phyloP scores from a whole-genome alignment of 495 filamentous ascomycete species.

The Xylaria acuta region DNA sequence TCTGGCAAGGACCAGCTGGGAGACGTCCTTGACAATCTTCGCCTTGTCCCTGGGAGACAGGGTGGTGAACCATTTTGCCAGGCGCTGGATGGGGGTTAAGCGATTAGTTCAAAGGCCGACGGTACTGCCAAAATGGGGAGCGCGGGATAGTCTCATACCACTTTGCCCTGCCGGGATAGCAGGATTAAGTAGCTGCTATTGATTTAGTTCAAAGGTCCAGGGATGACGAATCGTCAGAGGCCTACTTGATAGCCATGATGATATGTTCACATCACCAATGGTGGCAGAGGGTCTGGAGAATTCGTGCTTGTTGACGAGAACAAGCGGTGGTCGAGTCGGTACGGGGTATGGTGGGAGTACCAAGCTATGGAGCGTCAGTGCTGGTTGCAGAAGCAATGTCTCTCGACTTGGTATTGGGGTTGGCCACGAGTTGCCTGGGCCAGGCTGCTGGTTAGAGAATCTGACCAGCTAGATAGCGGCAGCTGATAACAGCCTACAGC shows the following conservation, averaged over 20 bases:
- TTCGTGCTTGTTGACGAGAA: conserved; percentile 26
- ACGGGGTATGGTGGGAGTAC: background rate
- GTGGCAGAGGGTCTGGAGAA: conserved; percentile 27
- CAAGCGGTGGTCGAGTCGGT: background rate
- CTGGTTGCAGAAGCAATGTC: conserved; percentile 31
- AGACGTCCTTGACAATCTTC: conserved; percentile 99
- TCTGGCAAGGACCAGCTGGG: conserved; percentile 93
- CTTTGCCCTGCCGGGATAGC: conserved; percentile 97
- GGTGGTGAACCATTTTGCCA: conserved; percentile 99
- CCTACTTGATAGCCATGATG: conserved; percentile 58
- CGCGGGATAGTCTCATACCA: conserved; percentile 70
- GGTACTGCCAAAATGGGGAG: conserved; percentile 31
- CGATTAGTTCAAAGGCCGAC: conserved; percentile 43
- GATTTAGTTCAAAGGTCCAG: conserved; percentile 43
- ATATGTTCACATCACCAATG: conserved; percentile 43
- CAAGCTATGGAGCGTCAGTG: background rate
- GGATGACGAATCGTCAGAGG: conserved; percentile 15
- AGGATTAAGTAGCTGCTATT: conserved; percentile 88
- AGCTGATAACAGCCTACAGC: background rate
- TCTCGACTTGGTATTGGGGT: conserved; percentile 36
- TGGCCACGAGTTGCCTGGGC: conserved; percentile 38
- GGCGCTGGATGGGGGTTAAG: conserved; percentile 65
- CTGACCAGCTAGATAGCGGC: background rate
- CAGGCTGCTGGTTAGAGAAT: background rate
- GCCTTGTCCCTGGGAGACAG: conserved; percentile 98